phyloP scores from a whole-genome alignment of 768 basidiomycete species.

The Serendipita sp. region DNA sequence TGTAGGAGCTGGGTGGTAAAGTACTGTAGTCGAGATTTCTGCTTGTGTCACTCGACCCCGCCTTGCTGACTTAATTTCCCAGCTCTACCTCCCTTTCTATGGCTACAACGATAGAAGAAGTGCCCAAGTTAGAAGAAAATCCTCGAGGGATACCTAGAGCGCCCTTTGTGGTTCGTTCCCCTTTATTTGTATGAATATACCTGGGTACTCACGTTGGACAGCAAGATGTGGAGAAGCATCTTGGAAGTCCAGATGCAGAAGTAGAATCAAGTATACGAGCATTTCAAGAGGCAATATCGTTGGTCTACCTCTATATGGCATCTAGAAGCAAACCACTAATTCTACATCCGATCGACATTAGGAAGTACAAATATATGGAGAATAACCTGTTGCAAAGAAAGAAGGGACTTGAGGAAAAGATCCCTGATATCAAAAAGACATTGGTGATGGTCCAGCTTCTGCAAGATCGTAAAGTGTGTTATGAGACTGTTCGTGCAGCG shows the following conservation, averaged over 20 bases:
- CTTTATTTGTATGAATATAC: background rate
- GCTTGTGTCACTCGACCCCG: too few species aligned
- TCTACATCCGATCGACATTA: slow-evolving; percentile 24
- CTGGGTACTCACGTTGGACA: slow-evolving; percentile 18
- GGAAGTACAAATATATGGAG: slow-evolving; percentile 99
- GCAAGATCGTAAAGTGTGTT: slow-evolving; percentile 48
- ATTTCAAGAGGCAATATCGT: slow-evolving; percentile 92
- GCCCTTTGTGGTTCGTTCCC: slow-evolving; percentile 69
- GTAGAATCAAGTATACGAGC: slow-evolving; percentile 60
- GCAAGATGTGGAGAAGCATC: slow-evolving; percentile 76
- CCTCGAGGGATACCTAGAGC: slow-evolving; percentile 90
- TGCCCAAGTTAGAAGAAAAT: slow-evolving; percentile 36
- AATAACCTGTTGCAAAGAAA: slow-evolving; percentile 62
- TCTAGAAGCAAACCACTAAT: slow-evolving; percentile 12
- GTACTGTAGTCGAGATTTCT: too few species aligned
- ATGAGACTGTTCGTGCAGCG: background rate
- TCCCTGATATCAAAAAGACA: slow-evolving; percentile 90
- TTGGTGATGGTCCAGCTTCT: slow-evolving; percentile 76
- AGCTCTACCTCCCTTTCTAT: background rate
- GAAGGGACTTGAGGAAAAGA: slow-evolving; percentile 75
- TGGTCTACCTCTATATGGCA: slow-evolving; percentile 19
- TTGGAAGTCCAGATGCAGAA: slow-evolving; percentile 62
- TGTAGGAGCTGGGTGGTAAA: too few species aligned
- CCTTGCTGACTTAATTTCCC: too few species aligned
- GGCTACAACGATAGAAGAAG: background rate